Conservation (phyloP, 2,329 filamentous ascomycete species). For the Fusarium tricinctum region DNA sequence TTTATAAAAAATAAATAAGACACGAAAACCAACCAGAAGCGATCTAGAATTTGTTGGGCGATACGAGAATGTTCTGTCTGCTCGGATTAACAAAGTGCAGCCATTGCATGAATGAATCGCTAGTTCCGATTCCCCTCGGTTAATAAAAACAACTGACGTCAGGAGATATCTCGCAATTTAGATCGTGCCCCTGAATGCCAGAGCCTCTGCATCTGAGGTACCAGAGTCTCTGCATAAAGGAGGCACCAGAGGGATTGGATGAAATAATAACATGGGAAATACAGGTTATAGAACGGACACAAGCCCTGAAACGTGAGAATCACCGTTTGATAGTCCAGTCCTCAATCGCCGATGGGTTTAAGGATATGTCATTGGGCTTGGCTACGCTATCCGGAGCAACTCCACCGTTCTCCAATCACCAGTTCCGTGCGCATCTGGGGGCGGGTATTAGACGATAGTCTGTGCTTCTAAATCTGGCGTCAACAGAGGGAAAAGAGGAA, state of each 20-base stretch:
- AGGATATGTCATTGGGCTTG: conserved; percentile 31
- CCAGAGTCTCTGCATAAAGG: no score
- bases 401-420: conserved; percentile 42
- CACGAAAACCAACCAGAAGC: neutral
- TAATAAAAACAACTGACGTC: conserved; percentile 42
- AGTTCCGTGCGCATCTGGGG: conserved; percentile 28
- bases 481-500: neutral
- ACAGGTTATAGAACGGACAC: conserved; percentile 28
- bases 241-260: conserved; percentile 1
- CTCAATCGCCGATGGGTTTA: conserved; percentile 31
- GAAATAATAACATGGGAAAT: conserved; percentile 17
- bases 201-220: neutral
- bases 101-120: conserved; percentile 7
- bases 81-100: neutral
- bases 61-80: conserved; percentile 30
- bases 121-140: conserved; percentile 30
- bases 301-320: conserved; percentile 7
- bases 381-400: conserved; percentile 38
- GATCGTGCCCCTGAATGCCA: conserved; percentile 6
- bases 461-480: neutral
- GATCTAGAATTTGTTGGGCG: neutral
- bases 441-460: conserved; percentile 9
- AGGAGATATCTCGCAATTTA: conserved; percentile 15
- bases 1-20: conserved; percentile 1
- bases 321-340: conserved; percentile 4